Evolutionary conservation across 2,329 filamentous ascomycete species (phyloP), one percentile per base, ranked within the genome.

Genomic region (Fusarium sp.): DNA sequence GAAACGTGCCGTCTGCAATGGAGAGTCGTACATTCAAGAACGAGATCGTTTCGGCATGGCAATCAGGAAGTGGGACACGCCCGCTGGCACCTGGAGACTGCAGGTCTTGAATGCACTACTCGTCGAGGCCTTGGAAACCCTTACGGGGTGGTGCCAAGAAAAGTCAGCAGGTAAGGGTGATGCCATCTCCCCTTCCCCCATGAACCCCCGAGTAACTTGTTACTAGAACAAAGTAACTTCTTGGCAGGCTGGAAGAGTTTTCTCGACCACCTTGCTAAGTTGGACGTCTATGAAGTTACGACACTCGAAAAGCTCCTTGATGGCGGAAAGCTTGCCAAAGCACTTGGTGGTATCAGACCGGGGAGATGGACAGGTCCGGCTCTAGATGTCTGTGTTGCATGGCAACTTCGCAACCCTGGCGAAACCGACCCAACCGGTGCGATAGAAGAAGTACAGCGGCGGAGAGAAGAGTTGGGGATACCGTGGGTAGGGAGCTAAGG

Each of bases 351-450:
- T 0, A 83, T 88, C n/a, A 91, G 90, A 71, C 91, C 93, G 1
- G 94, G 94, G 2, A 91, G 86, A n/a, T 98, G 95, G 95, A 92
- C 97, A 87, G 90, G 90, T 60, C 86, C 87, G 50, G 95, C 95
- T 7, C 83, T 97, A 51, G 92, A 97, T 36, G 85, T 95, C 8
- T 93, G 94, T 68, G 89, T 97, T 81, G 91, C 91, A 68, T 98
- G 95, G 95, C 96, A 98, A 82, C 87, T 98, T 58, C 88, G 93
- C 41, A 90, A 98, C 78, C 94, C 95, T 0, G 86, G 86, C 8
- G 85, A 84, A 64, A 89, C 86, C 7, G 91, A 95, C 69, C 81
- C 85, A 12, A 77, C 83, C 12, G 88, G 85, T 6, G 91, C 88
- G 3, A 82, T 94, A 59, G 86, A 91, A 51, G 89, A 91, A 77